Conservation (phyloP, 2,329 filamentous ascomycete genomes). For the Daldinia sp. region DNA sequence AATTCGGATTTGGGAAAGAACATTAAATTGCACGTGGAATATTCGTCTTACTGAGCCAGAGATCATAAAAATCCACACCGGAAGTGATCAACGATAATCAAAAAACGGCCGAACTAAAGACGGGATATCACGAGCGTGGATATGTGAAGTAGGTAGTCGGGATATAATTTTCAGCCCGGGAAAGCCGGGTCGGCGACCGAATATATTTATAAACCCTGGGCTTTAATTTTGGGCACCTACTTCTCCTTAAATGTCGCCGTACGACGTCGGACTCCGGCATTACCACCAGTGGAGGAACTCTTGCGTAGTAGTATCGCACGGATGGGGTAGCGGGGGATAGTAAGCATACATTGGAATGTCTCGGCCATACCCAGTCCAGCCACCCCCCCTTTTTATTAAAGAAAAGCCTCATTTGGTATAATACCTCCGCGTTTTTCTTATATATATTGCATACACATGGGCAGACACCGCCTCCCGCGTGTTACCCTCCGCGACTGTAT, state of each 20-base stretch:
- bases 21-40: conserved; percentile 9
- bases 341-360: conserved; percentile 22
- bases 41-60: conserved; percentile 5
- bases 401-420: conserved; percentile 14
- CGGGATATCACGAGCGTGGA: conserved; percentile 6
- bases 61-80: conserved; percentile 8
- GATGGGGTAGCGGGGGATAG: conserved; percentile 20
- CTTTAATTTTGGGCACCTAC: conserved; percentile 6
- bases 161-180: conserved; percentile 18
- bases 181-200: conserved; percentile 34
- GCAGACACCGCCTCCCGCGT: neutral
- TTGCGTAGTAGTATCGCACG: conserved; percentile 11
- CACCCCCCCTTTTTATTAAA: conserved; percentile 7
- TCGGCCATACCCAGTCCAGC: conserved; percentile 33
- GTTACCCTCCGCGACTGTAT: conserved; percentile 21
- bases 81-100: conserved; percentile 18
- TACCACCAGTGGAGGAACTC: conserved; percentile 22
- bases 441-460: conserved; percentile 20
- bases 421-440: conserved; percentile 9
- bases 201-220: conserved; percentile 22
- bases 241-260: conserved; percentile 20
- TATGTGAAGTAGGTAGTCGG: conserved; percentile 7
- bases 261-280: conserved; percentile 32
- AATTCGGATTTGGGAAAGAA: neutral
- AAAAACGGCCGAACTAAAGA: neutral